phyloP scores from a whole-genome alignment of 148 eudicot species.

The Talinum fruticosum region DNA sequence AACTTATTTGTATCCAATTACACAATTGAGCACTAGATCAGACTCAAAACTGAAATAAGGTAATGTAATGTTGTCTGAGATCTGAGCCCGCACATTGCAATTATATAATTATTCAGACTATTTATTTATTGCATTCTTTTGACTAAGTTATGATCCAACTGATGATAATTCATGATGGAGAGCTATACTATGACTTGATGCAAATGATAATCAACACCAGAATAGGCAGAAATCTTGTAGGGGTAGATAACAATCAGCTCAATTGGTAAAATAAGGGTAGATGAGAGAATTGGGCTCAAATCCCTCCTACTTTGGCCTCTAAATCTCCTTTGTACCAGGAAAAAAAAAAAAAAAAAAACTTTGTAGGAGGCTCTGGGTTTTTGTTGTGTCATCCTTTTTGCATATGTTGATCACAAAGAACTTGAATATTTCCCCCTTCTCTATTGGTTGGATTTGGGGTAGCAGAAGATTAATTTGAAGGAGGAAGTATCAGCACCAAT shows the following conservation, averaged over 20 bases:
- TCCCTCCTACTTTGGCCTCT: neutral
- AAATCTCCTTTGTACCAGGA: neutral
- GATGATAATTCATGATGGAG: too few relatives aligned
- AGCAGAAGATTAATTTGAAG: conserved; percentile 27
- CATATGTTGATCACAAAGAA: neutral
- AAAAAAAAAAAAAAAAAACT: too few relatives aligned
- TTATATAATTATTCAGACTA: too few relatives aligned
- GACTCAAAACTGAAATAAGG: neutral
- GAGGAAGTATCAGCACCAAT: conserved; percentile 29
- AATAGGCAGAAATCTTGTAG: neutral
- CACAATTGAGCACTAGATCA: neutral
- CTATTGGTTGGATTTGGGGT: conserved; percentile 5
- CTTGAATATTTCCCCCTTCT: neutral
- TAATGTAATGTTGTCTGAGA: too few relatives aligned
- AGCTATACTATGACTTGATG: too few relatives aligned
- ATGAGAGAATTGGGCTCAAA: neutral
- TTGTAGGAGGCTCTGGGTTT: too few relatives aligned
- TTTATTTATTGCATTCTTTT: too few relatives aligned
- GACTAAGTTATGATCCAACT: too few relatives aligned
- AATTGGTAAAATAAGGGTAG: neutral
- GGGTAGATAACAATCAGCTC: neutral
- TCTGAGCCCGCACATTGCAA: too few relatives aligned
- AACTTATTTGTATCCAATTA: too few relatives aligned
- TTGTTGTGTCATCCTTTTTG: neutral
- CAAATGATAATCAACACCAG: too few relatives aligned